Conservation (phyloP, 2,329 filamentous ascomycete species). For the Akanthomyces lecanii region DNA sequence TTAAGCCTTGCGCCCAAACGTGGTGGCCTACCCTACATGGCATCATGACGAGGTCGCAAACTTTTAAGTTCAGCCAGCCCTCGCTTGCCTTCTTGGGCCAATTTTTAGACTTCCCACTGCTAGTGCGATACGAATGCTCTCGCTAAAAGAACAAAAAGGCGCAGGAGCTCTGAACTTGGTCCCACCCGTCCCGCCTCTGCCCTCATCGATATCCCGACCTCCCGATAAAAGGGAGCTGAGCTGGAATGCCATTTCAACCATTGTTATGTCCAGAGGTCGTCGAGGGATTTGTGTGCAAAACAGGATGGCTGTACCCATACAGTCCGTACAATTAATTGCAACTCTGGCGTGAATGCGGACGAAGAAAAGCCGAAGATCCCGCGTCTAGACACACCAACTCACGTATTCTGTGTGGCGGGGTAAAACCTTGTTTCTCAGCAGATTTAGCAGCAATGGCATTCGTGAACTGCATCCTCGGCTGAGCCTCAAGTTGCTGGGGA, state of each 20-base stretch:
- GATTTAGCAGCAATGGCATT: not conserved
- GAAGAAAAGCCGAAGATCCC: too few relatives aligned
- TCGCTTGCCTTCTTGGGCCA: not conserved
- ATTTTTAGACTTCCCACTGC: not conserved
- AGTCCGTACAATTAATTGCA: not conserved
- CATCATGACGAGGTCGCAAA: not conserved
- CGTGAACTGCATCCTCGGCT: not conserved
- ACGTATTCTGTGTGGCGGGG: not conserved
- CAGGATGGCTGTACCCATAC: not conserved
- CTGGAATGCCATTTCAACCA: not conserved
- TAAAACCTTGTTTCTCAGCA: slow-evolving; percentile 9
- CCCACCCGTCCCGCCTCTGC: not conserved
- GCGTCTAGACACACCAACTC: too few relatives aligned
- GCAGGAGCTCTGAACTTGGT: too few relatives aligned
- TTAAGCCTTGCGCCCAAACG: not conserved
- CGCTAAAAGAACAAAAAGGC: too few relatives aligned
- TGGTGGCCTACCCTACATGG: not conserved
- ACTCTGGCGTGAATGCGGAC: not conserved
- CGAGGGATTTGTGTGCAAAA: not conserved
- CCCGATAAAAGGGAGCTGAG: not conserved
- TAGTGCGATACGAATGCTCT: too few relatives aligned
- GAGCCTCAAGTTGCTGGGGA: not conserved
- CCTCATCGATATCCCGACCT: not conserved
- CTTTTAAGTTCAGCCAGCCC: not conserved
- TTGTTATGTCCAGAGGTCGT: not conserved